Evolutionary conservation across 1,284 basidiomycete species (phyloP), one percentile per base, ranked within the genome.

Genomic region (Omphalotus olearius): DNA sequence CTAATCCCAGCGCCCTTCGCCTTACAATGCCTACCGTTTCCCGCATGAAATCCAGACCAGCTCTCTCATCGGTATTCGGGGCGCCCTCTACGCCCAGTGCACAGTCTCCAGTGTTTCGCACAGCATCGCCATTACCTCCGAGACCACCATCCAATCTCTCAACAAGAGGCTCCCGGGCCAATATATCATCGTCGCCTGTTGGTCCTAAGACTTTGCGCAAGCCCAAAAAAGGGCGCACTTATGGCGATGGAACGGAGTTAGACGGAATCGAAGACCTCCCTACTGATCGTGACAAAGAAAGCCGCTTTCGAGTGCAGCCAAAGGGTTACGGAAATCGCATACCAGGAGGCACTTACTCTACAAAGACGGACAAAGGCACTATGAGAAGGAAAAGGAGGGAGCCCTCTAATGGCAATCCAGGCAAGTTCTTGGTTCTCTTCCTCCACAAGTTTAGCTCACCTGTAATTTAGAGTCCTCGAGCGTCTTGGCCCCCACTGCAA

Each of bases 241-340:
- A 90, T 65, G 93, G 94, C 2, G 93, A 97, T 65, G 95, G 95
- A 5, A 93, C 91, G 6, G 95, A 98, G 69, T 74, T 98, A 44
- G 95, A 98, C 62, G 84, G 68, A 1, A 83, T 98, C 57, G 94
- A 96, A 35, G 95, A 98, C 67, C 75, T 98, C 39, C 86, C 86
- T 5, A 90, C 89, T 14, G 88, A 95, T 64, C 76, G 86, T 50
- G 89, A 93, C 55, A 85, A 85, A 62, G 91, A 93, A 66, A 76
- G 79, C 37, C 76, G 72, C 50, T 91, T 75, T 64, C 78, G 81
- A 53, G 80, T 88, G 18, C 79, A 82, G 56, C 85, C 88, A 28
- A 89, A 83, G 65, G 79, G 76, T 44, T 69, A 75, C 61, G 74
- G 78, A 26, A 85, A 79, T 60, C 82, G 85, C 13, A 71, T 83